phyloP scores from a whole-genome alignment of 495 filamentous ascomycete species.

The Aspergillus carlsbadensis region DNA sequence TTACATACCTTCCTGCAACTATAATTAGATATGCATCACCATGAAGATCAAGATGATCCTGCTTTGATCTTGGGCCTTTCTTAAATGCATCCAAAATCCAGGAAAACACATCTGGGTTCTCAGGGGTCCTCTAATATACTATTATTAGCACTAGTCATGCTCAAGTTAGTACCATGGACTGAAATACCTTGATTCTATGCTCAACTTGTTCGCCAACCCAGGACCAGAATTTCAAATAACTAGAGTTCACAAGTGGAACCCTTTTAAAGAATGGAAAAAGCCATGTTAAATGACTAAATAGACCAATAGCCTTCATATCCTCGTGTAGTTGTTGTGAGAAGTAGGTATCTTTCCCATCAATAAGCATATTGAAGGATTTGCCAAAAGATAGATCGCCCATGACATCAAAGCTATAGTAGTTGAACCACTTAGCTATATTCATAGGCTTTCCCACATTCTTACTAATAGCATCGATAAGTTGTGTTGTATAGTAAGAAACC shows the following conservation, averaged over 20 bases:
- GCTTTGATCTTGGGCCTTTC: constrained; percentile 23
- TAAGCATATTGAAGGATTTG: constrained; percentile 46
- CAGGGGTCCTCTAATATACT: constrained; percentile 21
- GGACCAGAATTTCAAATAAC: constrained; percentile 29
- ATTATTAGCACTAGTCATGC: no score
- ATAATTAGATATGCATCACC: constrained; percentile 37
- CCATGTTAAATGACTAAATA: constrained; percentile 39
- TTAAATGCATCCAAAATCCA: constrained; percentile 31
- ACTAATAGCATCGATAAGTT: constrained; percentile 28
- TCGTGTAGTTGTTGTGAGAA: constrained; percentile 26
- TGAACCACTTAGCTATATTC: constrained; percentile 45
- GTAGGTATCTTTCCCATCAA: constrained; percentile 31
- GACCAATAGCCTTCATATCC: constrained; percentile 34
- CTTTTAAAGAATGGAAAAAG: constrained; percentile 32
- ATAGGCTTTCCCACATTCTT: constrained; percentile 19
- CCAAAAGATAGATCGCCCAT: constrained; percentile 54
- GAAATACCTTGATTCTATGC: constrained; percentile 16
- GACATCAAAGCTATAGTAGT: constrained; percentile 49
- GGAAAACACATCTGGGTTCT: constrained; percentile 31
- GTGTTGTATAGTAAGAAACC: constrained; percentile 22
- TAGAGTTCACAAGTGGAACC: constrained; percentile 24
- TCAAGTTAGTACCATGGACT: no score
- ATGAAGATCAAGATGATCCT: constrained; percentile 25
- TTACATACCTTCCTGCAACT: constrained; percentile 42
- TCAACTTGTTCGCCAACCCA: constrained; percentile 26